Evolutionary conservation across 148 eudicot genomes (phyloP).

Genomic region (Rhododendron vialii): DNA sequence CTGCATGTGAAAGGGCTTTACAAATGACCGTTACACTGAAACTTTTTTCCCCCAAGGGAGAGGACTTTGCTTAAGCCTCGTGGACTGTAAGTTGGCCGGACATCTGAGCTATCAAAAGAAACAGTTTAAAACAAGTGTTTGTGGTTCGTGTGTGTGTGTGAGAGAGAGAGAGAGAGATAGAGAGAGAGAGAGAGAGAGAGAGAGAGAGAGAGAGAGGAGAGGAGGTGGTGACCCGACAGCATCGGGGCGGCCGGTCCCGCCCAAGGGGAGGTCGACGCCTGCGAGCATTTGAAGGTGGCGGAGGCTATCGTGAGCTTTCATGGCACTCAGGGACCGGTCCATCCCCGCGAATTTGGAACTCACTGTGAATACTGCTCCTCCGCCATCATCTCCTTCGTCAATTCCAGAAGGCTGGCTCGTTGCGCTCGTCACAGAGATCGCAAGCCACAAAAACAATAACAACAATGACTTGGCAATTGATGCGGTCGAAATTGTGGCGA

Average conservation of each 20-base stretch:
- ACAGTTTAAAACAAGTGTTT: not conserved
- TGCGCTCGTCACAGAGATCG: not conserved
- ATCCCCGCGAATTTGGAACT: slow-evolving; percentile 68
- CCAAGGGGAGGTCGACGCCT: slow-evolving; percentile 78
- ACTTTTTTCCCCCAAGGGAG: not conserved
- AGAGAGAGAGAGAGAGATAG: not conserved
- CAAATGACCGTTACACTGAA: too few relatives aligned
- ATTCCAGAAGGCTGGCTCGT: slow-evolving; percentile 13
- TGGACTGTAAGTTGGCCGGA: not conserved
- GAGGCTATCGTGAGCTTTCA: slow-evolving; percentile 60
- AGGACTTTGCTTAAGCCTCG: not conserved
- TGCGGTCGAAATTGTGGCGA: not conserved
- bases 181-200: not conserved
- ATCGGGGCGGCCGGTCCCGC: slow-evolving; percentile 88
- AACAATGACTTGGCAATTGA: not conserved
- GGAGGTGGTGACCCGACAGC: slow-evolving; percentile 52
- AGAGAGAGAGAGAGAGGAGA: not conserved
- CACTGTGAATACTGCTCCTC: slow-evolving; percentile 51
- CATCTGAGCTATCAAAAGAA: not conserved
- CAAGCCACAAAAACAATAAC: not conserved
- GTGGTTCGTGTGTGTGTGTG: not conserved
- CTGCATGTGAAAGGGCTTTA: too few relatives aligned
- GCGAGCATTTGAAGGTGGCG: slow-evolving; percentile 69
- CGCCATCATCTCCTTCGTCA: slow-evolving; percentile 14
- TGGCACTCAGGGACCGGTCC: slow-evolving; percentile 51